Base-by-base conservation (phyloP, 2,329 filamentous ascomycete species). In the Stagonosporopsis cucurbitacearum region DNA sequence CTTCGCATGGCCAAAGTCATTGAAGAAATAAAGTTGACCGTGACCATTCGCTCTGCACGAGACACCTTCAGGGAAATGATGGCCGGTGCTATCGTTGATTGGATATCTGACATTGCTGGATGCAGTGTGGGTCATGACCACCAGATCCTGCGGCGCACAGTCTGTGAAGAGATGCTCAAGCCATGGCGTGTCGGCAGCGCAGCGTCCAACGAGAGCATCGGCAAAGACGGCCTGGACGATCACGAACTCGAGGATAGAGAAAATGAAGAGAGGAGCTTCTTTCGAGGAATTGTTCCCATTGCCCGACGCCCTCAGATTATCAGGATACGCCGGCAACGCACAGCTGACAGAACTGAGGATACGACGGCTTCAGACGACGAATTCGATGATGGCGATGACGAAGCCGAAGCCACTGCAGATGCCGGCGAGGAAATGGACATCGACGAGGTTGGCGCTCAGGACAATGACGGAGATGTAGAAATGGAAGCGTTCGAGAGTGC, bases 51-150 rank as follows among this genome's bases (percentile, higher is more conserved):
- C 40, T 96, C 94, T 9, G 87, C 95, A 5, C 86, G 96, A 65
- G 95, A 99, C 76, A 98, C 92, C 0, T 99, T 98, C 78, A 86
- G 95, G 56, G 95, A 99, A 73, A 91, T 98, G 73, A 99, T 99
- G 96, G 97, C 93, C 67, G 92, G 91, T n/a, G 92, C 92, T 15
- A 94, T 99, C 58, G 89, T 99, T 50, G 93, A 97, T 67, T 99
- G 96, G 96, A 83, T 99, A 19, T 85, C 88, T 48, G 96, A 99
- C 75, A 96, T 99, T 67, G 86, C 92, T 7, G 92, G 92, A 26
- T 97, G 93, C 75, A 89, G 87, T 49, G 90, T 96, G 42, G 92
- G 91, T 1, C 81, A 86, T 28, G 92, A 99, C 69, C 85, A 87
- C 59, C 82, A 90, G 57, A 86, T 98, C 17, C 80, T 99, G 39